phyloP scores from a whole-genome alignment of 495 filamentous ascomycete species.

The Cercophora sp. region DNA sequence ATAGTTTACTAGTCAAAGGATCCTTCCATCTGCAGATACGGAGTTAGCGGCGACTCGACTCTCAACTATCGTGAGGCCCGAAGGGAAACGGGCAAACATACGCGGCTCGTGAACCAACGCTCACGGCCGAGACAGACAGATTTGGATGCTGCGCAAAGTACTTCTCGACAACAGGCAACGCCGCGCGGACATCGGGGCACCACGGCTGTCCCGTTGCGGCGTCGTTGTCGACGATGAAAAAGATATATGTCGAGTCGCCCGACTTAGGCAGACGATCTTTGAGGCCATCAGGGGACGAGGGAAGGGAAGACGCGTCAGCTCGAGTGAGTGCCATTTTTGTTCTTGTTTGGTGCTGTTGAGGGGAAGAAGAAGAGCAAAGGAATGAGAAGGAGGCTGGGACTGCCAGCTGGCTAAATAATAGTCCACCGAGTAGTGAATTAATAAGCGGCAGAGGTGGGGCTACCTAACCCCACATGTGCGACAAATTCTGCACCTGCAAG shows the following conservation, averaged over 20 bases:
- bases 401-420: too few relatives aligned
- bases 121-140: neutral
- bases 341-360: neutral
- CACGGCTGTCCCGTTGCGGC: neutral
- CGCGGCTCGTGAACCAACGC: neutral
- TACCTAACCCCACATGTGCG: too few relatives aligned
- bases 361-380: neutral
- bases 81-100: neutral
- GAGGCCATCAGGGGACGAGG: neutral
- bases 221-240: conserved; percentile 5
- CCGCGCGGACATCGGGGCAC: conserved; percentile 2
- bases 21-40: neutral
- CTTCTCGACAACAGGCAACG: neutral
- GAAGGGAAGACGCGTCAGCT: neutral
- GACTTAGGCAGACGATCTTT: neutral
- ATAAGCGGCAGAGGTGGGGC: too few relatives aligned
- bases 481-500: too few relatives aligned
- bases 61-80: neutral
- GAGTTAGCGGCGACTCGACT: neutral
- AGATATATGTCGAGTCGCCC: conserved; percentile 2
- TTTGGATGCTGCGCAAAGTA: neutral
- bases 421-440: too few relatives aligned
- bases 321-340: neutral
- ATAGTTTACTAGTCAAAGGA: neutral
- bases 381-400: too few relatives aligned